Evolutionary conservation across 108 stramenopile genomes (phyloP), one percentile per base, ranked within the genome.

Genomic region (Craspedostauros australis): DNA sequence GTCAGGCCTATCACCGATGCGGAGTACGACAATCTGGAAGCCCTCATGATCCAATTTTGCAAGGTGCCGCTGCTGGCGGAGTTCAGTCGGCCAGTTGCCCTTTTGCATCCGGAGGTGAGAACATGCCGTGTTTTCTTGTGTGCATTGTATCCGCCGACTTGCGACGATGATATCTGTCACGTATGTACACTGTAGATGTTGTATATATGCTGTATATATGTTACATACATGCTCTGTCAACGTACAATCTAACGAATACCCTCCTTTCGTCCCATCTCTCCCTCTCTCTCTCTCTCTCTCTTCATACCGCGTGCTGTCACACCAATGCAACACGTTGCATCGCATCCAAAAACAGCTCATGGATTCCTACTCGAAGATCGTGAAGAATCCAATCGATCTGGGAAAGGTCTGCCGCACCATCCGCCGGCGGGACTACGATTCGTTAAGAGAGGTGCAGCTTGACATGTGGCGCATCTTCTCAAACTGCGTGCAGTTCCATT

Each of bases 381-480:
- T 92, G n/a, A 62, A 80, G 19, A 74, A 86, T 60, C 84, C 91
- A 8, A 65, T 92, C 31, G 91, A 92, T 59, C 60, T 92, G 37
- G 85, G 85, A 18, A 60, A 68, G 19, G 80, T 92, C 1, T 92
- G 91, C 46, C 86, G 91, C 14, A 53, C 65, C 12, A 79, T 92
- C 37, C 84, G 84, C 30, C 74, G 74, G 3, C 73, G 82, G 25
- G 44, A 79, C 22, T 92, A 92, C 70, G 63, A 65, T 37, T 69
- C 73, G 40, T 63, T 77, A 9, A 74, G 91, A 25, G 76, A 77
- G 22, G 62, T 92, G 15, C 86, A 79, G 24, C 37, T 92, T 33
- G 91, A 92, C 64, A 69, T 86, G 30, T 92, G 91, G 91, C 71
- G 86, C n/a, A 80, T 92, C 48, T 92, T 92, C 51, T 70, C 77